phyloP scores from a whole-genome alignment of 805 yeast species.

The Wickerhamia fluorescens region DNA sequence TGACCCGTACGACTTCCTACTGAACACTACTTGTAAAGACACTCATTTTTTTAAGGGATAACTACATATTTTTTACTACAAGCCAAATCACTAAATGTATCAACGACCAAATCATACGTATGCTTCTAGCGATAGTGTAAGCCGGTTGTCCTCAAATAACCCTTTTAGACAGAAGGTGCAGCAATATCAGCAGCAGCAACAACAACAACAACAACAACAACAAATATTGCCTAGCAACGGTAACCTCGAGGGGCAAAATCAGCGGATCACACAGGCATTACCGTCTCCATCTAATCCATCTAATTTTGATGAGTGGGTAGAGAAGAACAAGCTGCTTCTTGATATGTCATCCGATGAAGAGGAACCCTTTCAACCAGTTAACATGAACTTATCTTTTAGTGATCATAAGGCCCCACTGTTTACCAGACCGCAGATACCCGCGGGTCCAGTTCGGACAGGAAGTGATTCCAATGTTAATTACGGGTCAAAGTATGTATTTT shows the following conservation, averaged over 20 bases:
- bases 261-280: no score
- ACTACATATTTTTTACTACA: no score
- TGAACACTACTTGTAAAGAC: no score
- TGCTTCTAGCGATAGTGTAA: conserved; percentile 27
- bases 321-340: conserved; percentile 34
- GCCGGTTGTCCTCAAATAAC: conserved; percentile 56
- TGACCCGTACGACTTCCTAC: no score
- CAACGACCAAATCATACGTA: conserved; percentile 31
- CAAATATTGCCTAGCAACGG: no score
- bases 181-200: conserved; percentile 4
- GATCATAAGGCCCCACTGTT: conserved; percentile 5
- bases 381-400: conserved; percentile 3
- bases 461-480: conserved; percentile 33
- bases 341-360: conserved; percentile 37
- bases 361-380: conserved; percentile 12
- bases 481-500: conserved; percentile 18
- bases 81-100: no score
- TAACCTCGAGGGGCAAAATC: no score
- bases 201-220: no score
- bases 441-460: conserved; percentile 22
- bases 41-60: no score
- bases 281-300: no score
- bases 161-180: conserved; percentile 50
- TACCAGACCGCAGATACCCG: conserved; percentile 18
- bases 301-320: conserved; percentile 54